Base-by-base conservation (phyloP, 768 basidiomycete species). In the Boletellus ananiceps region DNA sequence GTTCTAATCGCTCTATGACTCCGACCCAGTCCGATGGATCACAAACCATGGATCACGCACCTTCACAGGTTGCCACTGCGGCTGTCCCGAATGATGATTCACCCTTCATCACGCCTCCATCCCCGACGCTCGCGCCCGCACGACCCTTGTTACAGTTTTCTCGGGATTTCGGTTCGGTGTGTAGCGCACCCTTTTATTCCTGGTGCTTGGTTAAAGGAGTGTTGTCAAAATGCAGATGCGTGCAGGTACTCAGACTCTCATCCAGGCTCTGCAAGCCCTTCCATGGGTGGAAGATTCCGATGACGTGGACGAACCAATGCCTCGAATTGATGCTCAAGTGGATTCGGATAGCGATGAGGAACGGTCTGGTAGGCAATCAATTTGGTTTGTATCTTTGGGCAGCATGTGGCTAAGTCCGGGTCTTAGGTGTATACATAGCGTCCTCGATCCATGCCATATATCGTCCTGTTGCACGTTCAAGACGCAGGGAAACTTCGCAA, bases 381-480 rank as follows among this genome's bases (percentile, higher is more conserved):
- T 66, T 68, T 47, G 25, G 34, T 36, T 9, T 23, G 16, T 39
- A 5, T 13, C 19, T 38, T 34, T 13, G 35, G 29, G 21, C 11
- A 15, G 37, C 19, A 44, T 14, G n/a, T 51, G 16, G 40, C 23
- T 35, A 18, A 56, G 37, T 32, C 38, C 36, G 54, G 46, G 39
- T 35, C 38, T 14, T 43, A 81, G 76, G 61, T 51, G 71, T 63
- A 45, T 76, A 72, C 34, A 68, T 92, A 46, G 82, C 91, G 2
- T 93, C 91, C 21, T 93, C 91, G 11, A 91, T 93, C 37, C 91
- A 93, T 62, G 81, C 91, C 34, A 91, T 93, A 44, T 81, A 93
- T 63, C 82, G 88, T 18, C 90, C 90, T 18, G 66, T 90, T 25
- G 86, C 86, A 6, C 83, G 84, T 25, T 82, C 79, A 7, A 79